Evolutionary conservation across 495 filamentous ascomycete species (phyloP).

Genomic region (Tuber calosporum): DNA sequence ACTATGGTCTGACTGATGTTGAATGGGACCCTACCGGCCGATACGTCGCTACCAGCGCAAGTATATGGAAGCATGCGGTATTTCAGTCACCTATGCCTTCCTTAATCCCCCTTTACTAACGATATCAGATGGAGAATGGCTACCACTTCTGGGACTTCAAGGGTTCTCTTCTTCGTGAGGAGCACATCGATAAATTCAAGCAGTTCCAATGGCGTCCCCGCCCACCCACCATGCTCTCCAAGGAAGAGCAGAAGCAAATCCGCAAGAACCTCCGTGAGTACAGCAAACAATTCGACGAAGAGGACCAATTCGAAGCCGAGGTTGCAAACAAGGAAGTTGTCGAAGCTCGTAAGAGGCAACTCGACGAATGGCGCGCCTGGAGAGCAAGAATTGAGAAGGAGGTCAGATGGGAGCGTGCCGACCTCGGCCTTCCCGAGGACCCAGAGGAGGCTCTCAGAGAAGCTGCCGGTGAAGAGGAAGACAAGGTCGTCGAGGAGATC

Average conservation of each 20-base stretch:
- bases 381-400: constrained; percentile 65
- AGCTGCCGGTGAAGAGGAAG: constrained; percentile 53
- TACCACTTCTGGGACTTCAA: constrained; percentile 97
- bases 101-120: background rate
- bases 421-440: constrained; percentile 52
- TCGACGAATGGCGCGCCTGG: constrained; percentile 90
- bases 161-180: constrained; percentile 80
- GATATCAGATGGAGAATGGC: constrained; percentile 86
- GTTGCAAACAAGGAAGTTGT: constrained; percentile 89
- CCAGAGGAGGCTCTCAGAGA: constrained; percentile 44
- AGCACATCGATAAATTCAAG: constrained; percentile 94
- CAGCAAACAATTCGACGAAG: constrained; percentile 86
- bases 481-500: constrained; percentile 89
- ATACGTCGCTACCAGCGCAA: constrained; percentile 85
- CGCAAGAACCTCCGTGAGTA: constrained; percentile 98
- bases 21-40: constrained; percentile 97
- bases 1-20: constrained; percentile 94
- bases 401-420: constrained; percentile 61
- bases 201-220: constrained; percentile 92
- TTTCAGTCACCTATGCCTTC: constrained; percentile 41
- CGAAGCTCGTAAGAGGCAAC: constrained; percentile 69
- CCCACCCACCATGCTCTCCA: constrained; percentile 75
- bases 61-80: constrained; percentile 90
- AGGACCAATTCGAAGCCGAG: constrained; percentile 83
- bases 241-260: constrained; percentile 92